These are phyloP conservation scores for Fusarium newnesense DNA, from an alignment of 2,329 filamentous ascomycete genomes.

Conservation along the genomic window DNA sequence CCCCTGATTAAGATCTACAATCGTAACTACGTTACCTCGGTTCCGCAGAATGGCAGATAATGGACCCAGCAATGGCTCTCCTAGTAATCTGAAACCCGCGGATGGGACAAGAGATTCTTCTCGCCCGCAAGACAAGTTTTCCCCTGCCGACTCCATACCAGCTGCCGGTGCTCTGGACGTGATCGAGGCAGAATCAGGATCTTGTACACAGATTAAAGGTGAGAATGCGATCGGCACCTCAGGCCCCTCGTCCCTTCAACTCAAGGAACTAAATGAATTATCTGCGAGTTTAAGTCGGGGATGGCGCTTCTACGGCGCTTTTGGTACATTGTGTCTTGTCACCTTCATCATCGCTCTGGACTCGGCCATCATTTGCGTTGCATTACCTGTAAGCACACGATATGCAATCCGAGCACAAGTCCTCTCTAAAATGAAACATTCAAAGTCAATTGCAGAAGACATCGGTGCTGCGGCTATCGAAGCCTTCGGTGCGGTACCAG, in stretches of 20 bases:
- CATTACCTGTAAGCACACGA: constrained; percentile 29
- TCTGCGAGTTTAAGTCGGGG: constrained; percentile 11
- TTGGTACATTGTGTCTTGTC: constrained; percentile 38
- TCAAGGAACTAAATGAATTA: not conserved
- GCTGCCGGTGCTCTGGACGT: not conserved
- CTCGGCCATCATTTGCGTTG: constrained; percentile 40
- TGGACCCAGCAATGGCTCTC: not conserved
- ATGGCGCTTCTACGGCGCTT: constrained; percentile 38
- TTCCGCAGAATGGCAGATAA: not conserved
- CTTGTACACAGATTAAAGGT: not conserved
- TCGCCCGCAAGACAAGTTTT: not conserved
- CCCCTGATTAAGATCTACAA: not conserved
- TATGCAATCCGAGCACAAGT: too few relatives aligned
- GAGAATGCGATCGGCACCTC: not conserved
- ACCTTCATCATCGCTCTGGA: constrained; percentile 42
- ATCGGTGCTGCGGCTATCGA: constrained; percentile 37
- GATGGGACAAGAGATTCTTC: not conserved
- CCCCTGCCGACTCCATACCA: not conserved
- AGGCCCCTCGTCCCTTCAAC: not conserved
- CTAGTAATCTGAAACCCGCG: not conserved
- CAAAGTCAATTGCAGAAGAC: constrained; percentile 38
- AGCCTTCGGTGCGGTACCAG: constrained; percentile 41
- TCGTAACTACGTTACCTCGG: not conserved
- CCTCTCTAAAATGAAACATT: not conserved
- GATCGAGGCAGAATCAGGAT: not conserved